These are phyloP conservation scores for Beauveria bassiana DNA, from an alignment of 2,329 filamentous ascomycete species.

Conservation along the genomic window DNA sequence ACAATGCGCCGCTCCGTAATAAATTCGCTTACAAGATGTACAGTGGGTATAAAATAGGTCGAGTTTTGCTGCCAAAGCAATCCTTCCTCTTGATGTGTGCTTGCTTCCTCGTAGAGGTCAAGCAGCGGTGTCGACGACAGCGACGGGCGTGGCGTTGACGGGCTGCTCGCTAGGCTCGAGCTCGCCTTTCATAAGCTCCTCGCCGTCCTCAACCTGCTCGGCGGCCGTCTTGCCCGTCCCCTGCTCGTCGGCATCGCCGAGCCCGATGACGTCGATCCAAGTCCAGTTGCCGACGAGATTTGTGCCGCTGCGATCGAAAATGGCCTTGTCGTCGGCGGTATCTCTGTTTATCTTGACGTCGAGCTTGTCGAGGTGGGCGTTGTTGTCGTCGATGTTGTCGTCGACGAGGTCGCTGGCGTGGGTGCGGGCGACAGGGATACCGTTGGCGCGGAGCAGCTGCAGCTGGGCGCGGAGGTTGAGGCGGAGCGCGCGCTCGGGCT, in stretches of 20 bases:
- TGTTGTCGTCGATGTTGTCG: constrained; percentile 18
- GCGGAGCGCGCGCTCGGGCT: constrained; percentile 50
- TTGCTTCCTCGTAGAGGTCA: not conserved
- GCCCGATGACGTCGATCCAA: constrained; percentile 45
- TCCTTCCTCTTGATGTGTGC: not conserved
- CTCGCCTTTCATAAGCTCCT: constrained; percentile 28
- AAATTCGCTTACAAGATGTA: not conserved
- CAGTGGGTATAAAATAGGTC: not conserved
- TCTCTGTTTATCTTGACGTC: constrained; percentile 17
- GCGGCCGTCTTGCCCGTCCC: constrained; percentile 22
- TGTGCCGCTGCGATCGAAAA: constrained; percentile 37
- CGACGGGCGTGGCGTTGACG: not conserved
- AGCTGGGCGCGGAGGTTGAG: constrained; percentile 52
- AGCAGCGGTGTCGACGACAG: not conserved
- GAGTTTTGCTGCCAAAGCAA: not conserved
- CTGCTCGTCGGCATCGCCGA: constrained; percentile 29
- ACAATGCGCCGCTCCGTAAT: not conserved
- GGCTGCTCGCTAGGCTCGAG: constrained; percentile 19
- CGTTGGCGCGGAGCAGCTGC: constrained; percentile 46
- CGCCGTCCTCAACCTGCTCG: constrained; percentile 27
- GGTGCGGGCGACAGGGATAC: constrained; percentile 41
- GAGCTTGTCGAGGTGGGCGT: constrained; percentile 28
- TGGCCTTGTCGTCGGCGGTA: constrained; percentile 40
- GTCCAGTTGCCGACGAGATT: constrained; percentile 39
- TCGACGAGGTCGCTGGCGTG: constrained; percentile 43